Base-by-base conservation (phyloP, 169 alveolate species). In the Eimeria sp. region DNA sequence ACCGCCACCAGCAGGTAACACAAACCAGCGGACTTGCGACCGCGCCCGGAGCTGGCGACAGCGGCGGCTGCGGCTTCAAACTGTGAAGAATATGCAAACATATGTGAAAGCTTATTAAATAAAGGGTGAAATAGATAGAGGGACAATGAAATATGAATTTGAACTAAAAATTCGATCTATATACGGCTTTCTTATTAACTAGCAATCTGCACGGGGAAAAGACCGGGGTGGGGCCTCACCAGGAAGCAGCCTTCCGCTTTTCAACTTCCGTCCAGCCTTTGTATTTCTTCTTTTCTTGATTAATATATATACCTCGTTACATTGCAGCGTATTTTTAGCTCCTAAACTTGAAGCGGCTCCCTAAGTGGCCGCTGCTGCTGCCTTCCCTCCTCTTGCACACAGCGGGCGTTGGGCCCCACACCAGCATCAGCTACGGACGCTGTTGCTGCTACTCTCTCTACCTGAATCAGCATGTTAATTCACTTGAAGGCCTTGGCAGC, bases 11-110 rank as follows among this genome's bases (percentile, higher is more conserved):
- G n/a, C n/a, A n/a, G n/a, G n/a, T 27, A 60, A 13, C 71, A 6
- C 30, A 60, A 60, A 60, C 71, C 71, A 60, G n/a, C 52, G 56
- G 82, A 6, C 49, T 72, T 72, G 82, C 82, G 82, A 72, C 82
- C 82, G 43, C 82, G 82, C 43, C 43, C 6, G 52, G 56, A 30
- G 14, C 52, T 4, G 82, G 18, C 27, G 43, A 40, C 82, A 72
- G 71, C 71, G 14, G 14, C 71, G 71, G 71, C 71, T 3, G 71
- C 71, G 27, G 71, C 16, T 10, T 20, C 18, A 72, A 30, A 72
- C n/a, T n/a, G 52, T 11, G 52, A 43, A 72, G 25, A 72, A n/a
- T 14, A 43, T 3, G 52, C 14, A 40, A 3, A 72, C 9, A 30
- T 72, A 30, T 4, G 49, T 72, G 23, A 72, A 33, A 8, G 4